phyloP scores from a whole-genome alignment of 768 basidiomycete genomes.

The Grammothele lineata region DNA sequence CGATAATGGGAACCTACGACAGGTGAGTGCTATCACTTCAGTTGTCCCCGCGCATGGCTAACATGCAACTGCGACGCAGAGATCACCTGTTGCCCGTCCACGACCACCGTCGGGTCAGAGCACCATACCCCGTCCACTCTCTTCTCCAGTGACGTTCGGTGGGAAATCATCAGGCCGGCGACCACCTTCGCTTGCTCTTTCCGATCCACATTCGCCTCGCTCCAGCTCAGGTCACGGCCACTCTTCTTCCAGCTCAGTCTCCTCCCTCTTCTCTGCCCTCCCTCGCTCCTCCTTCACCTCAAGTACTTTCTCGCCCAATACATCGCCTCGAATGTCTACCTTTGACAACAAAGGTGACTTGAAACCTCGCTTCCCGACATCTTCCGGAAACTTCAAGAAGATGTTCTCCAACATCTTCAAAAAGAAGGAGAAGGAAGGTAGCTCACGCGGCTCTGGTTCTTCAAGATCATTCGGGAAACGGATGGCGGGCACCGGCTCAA shows the following conservation, averaged over 20 bases:
- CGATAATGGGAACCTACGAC: background rate
- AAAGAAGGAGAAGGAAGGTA: conserved; percentile 5
- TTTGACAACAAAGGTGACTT: conserved; percentile 4
- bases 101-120: conserved; percentile 9
- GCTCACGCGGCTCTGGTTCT: background rate
- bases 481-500: conserved; percentile 4
- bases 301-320: conserved; percentile 6
- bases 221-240: conserved; percentile 1
- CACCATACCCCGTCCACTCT: conserved; percentile 9
- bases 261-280: conserved; percentile 14
- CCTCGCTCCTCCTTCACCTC: conserved; percentile 14
- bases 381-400: conserved; percentile 14
- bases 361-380: conserved; percentile 7
- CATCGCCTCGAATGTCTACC: conserved; percentile 5
- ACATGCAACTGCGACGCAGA: too few species aligned
- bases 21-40: background rate
- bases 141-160: conserved; percentile 6
- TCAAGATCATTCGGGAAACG: conserved; percentile 5
- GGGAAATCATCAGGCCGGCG: conserved; percentile 2
- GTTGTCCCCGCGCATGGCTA: too few species aligned
- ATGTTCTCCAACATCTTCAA: conserved; percentile 17
- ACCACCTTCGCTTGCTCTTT: conserved; percentile 8
- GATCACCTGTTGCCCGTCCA: conserved; percentile 1
- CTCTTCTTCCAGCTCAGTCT: conserved; percentile 9
- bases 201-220: conserved; percentile 1